These are phyloP conservation scores for Magnusiomyces fungicola DNA, from an alignment of 1,139 yeast genomes.

Conservation along the genomic window DNA sequence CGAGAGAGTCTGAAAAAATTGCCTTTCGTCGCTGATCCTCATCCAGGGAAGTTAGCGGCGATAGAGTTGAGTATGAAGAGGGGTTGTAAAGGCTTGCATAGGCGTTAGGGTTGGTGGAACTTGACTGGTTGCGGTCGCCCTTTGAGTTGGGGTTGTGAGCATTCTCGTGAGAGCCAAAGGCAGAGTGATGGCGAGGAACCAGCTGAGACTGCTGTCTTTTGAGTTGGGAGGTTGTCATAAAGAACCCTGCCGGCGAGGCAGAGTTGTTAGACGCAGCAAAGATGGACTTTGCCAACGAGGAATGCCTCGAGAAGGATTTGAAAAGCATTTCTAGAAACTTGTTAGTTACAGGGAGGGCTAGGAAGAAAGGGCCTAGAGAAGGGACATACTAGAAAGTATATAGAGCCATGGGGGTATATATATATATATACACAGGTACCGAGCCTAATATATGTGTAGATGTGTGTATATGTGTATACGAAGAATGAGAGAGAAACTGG, in stretches of 20 bases:
- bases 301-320: conserved; percentile 7
- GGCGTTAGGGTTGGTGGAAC: conserved; percentile 12
- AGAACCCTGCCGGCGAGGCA: conserved; percentile 27
- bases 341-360: too few relatives aligned
- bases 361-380: too few relatives aligned
- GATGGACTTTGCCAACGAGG: conserved; percentile 4
- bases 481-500: too few relatives aligned
- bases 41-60: conserved; percentile 28
- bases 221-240: conserved; percentile 35
- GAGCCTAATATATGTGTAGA: too few relatives aligned
- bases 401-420: too few relatives aligned
- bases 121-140: conserved; percentile 9
- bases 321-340: conserved; percentile 5
- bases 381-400: too few relatives aligned
- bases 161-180: conserved; percentile 9
- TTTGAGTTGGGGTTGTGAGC: background rate
- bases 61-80: conserved; percentile 22
- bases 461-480: too few relatives aligned
- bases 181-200: conserved; percentile 20
- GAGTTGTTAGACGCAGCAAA: conserved; percentile 6
- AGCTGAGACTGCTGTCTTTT: conserved; percentile 36
- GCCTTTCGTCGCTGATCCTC: conserved; percentile 28
- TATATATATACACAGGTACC: too few relatives aligned
- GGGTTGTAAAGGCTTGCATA: conserved; percentile 17
- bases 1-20: conserved; percentile 16